phyloP scores from a whole-genome alignment of 768 basidiomycete genomes.

The Filobasidium wieringae region DNA sequence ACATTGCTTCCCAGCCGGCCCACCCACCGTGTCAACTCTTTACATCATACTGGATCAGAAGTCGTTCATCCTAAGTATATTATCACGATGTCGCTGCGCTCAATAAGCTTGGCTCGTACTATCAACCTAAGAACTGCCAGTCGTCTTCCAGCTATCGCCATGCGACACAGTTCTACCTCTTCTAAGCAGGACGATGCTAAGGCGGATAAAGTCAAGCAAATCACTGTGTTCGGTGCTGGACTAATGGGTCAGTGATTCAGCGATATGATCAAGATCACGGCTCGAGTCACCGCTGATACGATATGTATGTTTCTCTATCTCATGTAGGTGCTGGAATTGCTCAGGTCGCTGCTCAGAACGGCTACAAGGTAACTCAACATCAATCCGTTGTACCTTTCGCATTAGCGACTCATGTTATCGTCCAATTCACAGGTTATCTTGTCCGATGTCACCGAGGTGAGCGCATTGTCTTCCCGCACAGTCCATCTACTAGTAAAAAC shows the following conservation, averaged over 20 bases:
- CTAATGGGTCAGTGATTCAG: conserved; percentile 35
- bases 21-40: too few species aligned
- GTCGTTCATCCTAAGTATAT: too few species aligned
- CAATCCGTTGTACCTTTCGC: neutral
- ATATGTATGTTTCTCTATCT: neutral
- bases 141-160: too few species aligned
- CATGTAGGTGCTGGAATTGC: conserved; percentile 41
- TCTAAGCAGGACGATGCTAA: neutral
- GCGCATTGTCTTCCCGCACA: conserved; percentile 12
- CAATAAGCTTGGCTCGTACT: too few species aligned
- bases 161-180: neutral
- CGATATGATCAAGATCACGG: neutral
- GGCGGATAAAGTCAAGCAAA: conserved; percentile 21
- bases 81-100: too few species aligned
- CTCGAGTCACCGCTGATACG: neutral
- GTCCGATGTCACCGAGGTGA: conserved; percentile 39
- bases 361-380: conserved; percentile 33
- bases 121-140: too few species aligned
- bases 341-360: conserved; percentile 41
- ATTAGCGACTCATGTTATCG: neutral
- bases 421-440: conserved; percentile 32
- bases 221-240: conserved; percentile 43
- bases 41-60: too few species aligned
- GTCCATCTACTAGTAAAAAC: neutral
- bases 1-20: too few species aligned